Evolutionary conservation across 1,284 basidiomycete species (phyloP).

Genomic region (Leccinum insolens): DNA sequence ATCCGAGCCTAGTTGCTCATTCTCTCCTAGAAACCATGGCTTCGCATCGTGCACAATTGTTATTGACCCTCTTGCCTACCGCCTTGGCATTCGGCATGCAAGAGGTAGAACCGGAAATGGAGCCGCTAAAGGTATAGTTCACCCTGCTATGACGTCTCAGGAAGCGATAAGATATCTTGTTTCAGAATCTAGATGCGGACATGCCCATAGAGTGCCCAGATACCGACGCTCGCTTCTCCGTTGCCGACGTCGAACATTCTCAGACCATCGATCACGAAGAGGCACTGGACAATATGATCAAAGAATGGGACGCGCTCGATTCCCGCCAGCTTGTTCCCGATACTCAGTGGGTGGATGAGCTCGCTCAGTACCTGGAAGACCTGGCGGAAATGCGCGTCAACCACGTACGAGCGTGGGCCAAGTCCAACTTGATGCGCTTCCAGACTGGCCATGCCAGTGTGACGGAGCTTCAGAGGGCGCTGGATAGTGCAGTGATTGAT

Average conservation of each 20-base stretch:
- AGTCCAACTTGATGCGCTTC: slow-evolving; percentile 50
- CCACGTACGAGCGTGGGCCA: slow-evolving; percentile 53
- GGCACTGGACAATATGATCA: slow-evolving; percentile 30
- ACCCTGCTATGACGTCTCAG: background rate
- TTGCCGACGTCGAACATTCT: slow-evolving; percentile 30
- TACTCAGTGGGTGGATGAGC: slow-evolving; percentile 41
- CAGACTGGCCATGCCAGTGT: slow-evolving; percentile 46
- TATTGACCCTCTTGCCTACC: slow-evolving; percentile 43
- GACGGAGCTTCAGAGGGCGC: slow-evolving; percentile 44
- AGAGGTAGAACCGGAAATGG: slow-evolving; percentile 45
- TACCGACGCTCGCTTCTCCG: slow-evolving; percentile 39
- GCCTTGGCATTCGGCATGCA: slow-evolving; percentile 50
- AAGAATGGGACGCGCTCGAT: slow-evolving; percentile 36
- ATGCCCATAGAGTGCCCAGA: slow-evolving; percentile 39
- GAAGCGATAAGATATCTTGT: background rate
- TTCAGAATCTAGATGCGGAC: slow-evolving; percentile 51
- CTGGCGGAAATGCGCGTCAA: slow-evolving; percentile 44
- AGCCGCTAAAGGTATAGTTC: slow-evolving; percentile 48
- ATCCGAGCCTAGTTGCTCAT: background rate
- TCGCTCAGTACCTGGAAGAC: slow-evolving; percentile 42
- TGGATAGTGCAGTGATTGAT: slow-evolving; percentile 45
- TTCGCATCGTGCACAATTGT: slow-evolving; percentile 50
- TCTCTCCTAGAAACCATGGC: slow-evolving; percentile 52
- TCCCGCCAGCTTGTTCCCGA: slow-evolving; percentile 42
- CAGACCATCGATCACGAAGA: slow-evolving; percentile 29